Percentiles rank a stretch among this genome's conserved stretches.
Evolutionary conservation across 2,329 filamentous ascomycete genomes (phyloP).

Genomic region (Lasiodiplodia sp.): DNA sequence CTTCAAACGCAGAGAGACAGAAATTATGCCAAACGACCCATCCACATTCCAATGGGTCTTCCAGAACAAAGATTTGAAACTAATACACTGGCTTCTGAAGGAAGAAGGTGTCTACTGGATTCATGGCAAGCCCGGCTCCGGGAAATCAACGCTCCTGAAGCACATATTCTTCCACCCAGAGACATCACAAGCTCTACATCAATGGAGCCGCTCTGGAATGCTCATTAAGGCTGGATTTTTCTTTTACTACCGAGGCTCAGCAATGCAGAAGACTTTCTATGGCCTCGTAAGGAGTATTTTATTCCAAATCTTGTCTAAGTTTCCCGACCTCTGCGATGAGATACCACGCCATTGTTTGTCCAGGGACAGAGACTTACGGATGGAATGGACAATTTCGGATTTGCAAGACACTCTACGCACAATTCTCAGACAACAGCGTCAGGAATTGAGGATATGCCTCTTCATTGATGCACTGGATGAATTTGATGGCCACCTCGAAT

Average conservation of each 20-base stretch:
- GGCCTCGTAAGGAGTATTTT: conserved; percentile 50
- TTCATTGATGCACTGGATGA: conserved; percentile 26
- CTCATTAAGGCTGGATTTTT: conserved; percentile 49
- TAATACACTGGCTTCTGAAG: background rate
- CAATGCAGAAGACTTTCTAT: conserved; percentile 50
- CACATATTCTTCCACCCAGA: conserved; percentile 28
- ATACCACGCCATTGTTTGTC: background rate
- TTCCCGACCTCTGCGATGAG: background rate
- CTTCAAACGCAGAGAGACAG: background rate
- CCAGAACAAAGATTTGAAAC: background rate
- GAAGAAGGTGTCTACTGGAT: conserved; percentile 39
- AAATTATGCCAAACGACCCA: background rate
- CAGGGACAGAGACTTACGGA: background rate
- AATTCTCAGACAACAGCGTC: background rate
- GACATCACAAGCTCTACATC: conserved; percentile 39
- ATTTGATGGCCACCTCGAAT: conserved; percentile 3
- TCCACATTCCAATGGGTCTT: conserved; percentile 10
- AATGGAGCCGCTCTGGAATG: conserved; percentile 43
- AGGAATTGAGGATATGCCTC: background rate
- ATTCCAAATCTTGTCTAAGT: conserved; percentile 39
- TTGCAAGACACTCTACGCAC: background rate
- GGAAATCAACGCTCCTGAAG: conserved; percentile 56
- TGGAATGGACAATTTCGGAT: background rate
- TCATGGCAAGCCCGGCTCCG: conserved; percentile 55
- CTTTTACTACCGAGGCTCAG: conserved; percentile 52